Percentiles rank a stretch among this genome's conserved stretches.
Evolutionary conservation across 176 grass and related monocot species (phyloP).

Genomic region (Oryza glumipatula): DNA sequence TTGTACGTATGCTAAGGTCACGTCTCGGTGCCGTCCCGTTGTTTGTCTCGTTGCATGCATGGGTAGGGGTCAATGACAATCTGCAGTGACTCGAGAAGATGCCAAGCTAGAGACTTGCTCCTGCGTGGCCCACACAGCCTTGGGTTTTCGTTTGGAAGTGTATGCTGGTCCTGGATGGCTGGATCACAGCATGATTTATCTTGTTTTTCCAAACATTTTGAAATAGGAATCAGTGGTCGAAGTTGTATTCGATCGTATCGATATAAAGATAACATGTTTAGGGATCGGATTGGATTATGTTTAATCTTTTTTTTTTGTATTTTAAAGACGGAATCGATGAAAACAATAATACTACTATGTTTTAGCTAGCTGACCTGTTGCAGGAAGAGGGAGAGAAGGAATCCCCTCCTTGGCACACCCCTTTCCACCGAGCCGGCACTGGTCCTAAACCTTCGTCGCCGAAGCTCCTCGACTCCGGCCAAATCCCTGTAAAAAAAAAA

Average conservation of each 20-base stretch:
- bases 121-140: neutral
- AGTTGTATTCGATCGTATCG: too few relatives aligned
- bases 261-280: too few relatives aligned
- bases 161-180: neutral
- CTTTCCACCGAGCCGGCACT: slow-evolving; percentile 74
- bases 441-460: slow-evolving; percentile 61
- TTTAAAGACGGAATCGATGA: too few relatives aligned
- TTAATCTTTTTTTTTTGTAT: too few relatives aligned
- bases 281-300: too few relatives aligned
- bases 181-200: neutral
- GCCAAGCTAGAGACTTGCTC: slow-evolving; percentile 7
- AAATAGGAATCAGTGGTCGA: too few relatives aligned
- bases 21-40: neutral
- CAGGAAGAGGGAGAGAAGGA: slow-evolving; percentile 70
- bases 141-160: neutral
- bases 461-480: slow-evolving; percentile 93
- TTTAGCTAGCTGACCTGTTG: slow-evolving; percentile 59
- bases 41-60: slow-evolving; percentile 26
- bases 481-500: slow-evolving; percentile 55
- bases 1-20: slow-evolving; percentile 31
- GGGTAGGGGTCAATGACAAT: too few relatives aligned
- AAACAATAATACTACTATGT: neutral
- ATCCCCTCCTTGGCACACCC: slow-evolving; percentile 73
- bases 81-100: neutral
- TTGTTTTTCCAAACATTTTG: too few relatives aligned